Base-by-base conservation (phyloP, 108 stramenopile species). In the Conticribra weissflogii region DNA sequence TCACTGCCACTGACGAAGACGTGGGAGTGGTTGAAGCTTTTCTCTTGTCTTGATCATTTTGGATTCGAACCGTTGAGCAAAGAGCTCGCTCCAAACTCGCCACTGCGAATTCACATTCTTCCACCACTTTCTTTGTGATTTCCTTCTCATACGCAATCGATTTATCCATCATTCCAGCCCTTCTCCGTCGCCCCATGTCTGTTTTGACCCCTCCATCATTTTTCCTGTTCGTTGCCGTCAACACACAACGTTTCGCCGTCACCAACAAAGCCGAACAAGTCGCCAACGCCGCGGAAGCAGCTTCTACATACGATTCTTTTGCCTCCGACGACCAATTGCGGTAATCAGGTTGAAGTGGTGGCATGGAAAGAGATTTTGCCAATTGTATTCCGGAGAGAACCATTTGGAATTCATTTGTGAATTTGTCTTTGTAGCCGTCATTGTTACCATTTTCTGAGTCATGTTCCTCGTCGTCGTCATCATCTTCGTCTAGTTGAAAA, bases 271-370 rank as follows among this genome's bases (percentile, higher is more conserved):
- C 86, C 0, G 84, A 76, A 29, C 63, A 24, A 23, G 83, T 86
- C 18, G 64, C 83, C 14, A 87, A 56, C 2, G 84, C 83, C 16
- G 55, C 54, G 22, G 61, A 63, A 16, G 79, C 67, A 7, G 85
- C 79, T 31, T 94, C 89, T 19, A 88, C 15, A 24, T 85, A 58
- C 16, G 76, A 79, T 56, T 94, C 92, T 25, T 82, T 60, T 29
- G 87, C 81, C 31, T 89, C 89, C 8, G 51, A 52, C 7, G 86
- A 83, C 92, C 89, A 91, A 51, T 76, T 88, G 51, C 71, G 58
- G 69, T 88, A 90, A 46, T 90, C 92, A 30, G 62, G 44, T 54
- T 86, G 83, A 0, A 69, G 18, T 12, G 84, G 82, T 19, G 76
- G 66, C 3, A 44, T 17, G 30, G 76, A 67, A 23, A 90, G 29